phyloP scores from a whole-genome alignment of 106 monocot genomes.

The Dioscorea zingiberensis region DNA sequence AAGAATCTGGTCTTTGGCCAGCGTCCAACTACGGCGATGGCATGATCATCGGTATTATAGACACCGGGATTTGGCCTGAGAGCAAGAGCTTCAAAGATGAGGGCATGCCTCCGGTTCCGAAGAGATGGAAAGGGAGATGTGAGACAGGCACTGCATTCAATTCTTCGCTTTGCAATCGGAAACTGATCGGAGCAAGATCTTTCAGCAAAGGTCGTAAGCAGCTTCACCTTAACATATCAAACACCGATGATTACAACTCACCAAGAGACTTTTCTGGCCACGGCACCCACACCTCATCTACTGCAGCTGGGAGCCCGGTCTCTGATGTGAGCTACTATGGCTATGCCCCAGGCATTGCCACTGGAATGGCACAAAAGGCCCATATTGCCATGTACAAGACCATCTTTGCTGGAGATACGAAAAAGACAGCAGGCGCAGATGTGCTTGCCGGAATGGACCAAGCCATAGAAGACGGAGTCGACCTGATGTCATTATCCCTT shows the following conservation, averaged over 20 bases:
- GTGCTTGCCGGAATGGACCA: slow-evolving; percentile 39
- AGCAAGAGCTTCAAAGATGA: slow-evolving; percentile 38
- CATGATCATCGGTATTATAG: slow-evolving; percentile 49
- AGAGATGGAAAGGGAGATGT: slow-evolving; percentile 37
- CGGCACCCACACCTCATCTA: slow-evolving; percentile 68
- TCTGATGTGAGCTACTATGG: slow-evolving; percentile 27
- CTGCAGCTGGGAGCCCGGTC: slow-evolving; percentile 39
- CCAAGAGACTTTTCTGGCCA: slow-evolving; percentile 49
- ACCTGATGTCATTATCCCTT: slow-evolving; percentile 30
- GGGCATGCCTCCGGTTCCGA: slow-evolving; percentile 16
- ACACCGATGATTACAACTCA: slow-evolving; percentile 15
- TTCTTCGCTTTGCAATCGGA: slow-evolving; percentile 34
- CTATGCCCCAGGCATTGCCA: slow-evolving; percentile 45
- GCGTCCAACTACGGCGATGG: slow-evolving; percentile 27
- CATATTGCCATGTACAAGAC: slow-evolving; percentile 56
- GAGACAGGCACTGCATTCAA: slow-evolving; percentile 24
- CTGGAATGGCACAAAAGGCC: slow-evolving; percentile 54
- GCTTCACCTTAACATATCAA: not conserved
- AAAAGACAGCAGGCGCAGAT: slow-evolving; percentile 13
- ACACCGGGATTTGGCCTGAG: slow-evolving; percentile 61
- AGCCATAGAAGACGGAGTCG: slow-evolving; percentile 39
- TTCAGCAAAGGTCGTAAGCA: slow-evolving; percentile 17
- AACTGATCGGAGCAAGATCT: slow-evolving; percentile 47
- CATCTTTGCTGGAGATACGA: not conserved
- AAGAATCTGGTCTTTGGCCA: slow-evolving; percentile 19